phyloP scores from a whole-genome alignment of 2,329 filamentous ascomycete genomes.

The Pleochaeta shiraiana region DNA sequence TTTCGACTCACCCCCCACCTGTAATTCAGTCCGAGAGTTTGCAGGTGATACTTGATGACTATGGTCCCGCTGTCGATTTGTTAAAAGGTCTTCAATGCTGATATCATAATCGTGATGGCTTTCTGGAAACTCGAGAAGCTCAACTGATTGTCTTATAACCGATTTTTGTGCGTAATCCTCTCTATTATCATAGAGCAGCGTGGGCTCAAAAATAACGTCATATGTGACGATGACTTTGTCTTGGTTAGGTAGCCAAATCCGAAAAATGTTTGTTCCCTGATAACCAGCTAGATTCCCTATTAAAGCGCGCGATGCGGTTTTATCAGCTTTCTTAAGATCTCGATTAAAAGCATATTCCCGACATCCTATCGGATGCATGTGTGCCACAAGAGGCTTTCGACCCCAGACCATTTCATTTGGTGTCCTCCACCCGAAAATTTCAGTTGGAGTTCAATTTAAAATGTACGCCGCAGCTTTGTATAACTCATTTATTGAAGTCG shows the following conservation, averaged over 20 bases:
- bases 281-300: background rate
- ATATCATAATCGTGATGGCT: too few species aligned
- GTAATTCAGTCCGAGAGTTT: too few species aligned
- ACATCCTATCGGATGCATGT: background rate
- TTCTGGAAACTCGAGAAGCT: too few species aligned
- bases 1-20: too few species aligned
- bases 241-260: background rate
- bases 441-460: background rate
- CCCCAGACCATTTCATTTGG: background rate
- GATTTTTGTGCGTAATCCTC: background rate
- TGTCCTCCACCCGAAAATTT: background rate
- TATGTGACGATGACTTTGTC: background rate
- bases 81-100: too few species aligned
- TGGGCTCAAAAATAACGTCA: background rate
- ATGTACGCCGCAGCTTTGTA: background rate
- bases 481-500: background rate
- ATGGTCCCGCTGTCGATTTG: too few species aligned
- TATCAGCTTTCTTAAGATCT: background rate
- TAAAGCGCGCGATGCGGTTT: background rate
- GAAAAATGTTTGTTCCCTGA: background rate
- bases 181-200: background rate
- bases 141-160: background rate
- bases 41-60: too few species aligned
- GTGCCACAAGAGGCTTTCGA: background rate
- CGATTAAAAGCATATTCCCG: background rate